Percentiles rank a stretch among this genome's conserved stretches.
Conservation (phyloP, 768 basidiomycete species). For the Megacollybia marginata region DNA sequence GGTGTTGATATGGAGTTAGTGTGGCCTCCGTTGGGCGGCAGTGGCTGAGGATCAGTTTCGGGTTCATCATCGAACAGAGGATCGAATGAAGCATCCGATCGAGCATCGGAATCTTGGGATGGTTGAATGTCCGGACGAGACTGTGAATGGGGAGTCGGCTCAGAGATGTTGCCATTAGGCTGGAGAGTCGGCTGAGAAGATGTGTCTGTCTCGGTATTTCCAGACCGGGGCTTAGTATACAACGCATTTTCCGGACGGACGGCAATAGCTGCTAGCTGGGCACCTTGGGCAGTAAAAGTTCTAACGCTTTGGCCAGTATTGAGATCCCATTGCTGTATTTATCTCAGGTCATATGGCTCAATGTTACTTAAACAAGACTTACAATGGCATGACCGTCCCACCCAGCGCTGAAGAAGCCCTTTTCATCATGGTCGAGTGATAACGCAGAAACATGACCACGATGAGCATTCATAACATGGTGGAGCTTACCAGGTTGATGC, state of each 20-base stretch:
- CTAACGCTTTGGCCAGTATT: constrained; percentile 80
- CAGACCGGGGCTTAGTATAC: neutral
- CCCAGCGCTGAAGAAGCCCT: constrained; percentile 81
- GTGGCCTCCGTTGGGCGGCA: neutral
- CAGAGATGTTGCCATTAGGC: constrained; percentile 2
- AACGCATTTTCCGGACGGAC: constrained; percentile 53
- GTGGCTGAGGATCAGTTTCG: constrained; percentile 34
- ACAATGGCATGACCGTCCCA: constrained; percentile 92
- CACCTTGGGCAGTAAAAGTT: constrained; percentile 72
- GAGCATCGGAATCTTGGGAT: constrained; percentile 44
- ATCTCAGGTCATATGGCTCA: neutral
- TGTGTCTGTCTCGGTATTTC: too few species aligned
- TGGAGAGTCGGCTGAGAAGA: too few species aligned
- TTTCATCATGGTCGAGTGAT: constrained; percentile 73
- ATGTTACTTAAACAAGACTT: constrained; percentile 21
- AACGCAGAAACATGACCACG: constrained; percentile 81
- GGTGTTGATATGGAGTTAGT: constrained; percentile 1
- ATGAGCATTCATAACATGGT: constrained; percentile 70
- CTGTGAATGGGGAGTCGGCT: neutral
- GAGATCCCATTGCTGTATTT: constrained; percentile 89
- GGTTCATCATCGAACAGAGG: constrained; percentile 87
- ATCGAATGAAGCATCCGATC: constrained; percentile 78
- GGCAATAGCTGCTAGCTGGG: constrained; percentile 77
- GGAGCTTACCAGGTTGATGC: constrained; percentile 80
- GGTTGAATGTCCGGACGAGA: neutral